Conservation (phyloP, 768 basidiomycete genomes). For the Mycena vitilis region DNA sequence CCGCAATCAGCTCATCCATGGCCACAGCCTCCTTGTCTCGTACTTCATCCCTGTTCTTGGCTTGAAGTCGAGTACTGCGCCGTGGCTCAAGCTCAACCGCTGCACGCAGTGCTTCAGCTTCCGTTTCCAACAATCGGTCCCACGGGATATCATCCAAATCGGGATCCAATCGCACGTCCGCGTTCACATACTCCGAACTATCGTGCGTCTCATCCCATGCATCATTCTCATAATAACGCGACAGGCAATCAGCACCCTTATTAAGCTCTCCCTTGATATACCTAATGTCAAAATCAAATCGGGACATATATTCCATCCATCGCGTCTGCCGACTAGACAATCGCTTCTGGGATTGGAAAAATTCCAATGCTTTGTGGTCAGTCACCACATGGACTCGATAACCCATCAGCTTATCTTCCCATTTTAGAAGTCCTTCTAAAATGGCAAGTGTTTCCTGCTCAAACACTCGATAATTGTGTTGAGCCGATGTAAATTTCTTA, state of each 20-base stretch:
- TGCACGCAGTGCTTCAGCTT: too few relatives aligned
- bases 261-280: conserved; percentile 33
- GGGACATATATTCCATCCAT: conserved; percentile 48
- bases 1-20: too few relatives aligned
- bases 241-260: conserved; percentile 44
- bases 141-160: too few relatives aligned
- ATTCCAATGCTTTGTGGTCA: conserved; percentile 39
- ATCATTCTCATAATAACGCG: conserved; percentile 46
- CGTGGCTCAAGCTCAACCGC: too few relatives aligned
- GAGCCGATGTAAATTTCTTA: too few relatives aligned
- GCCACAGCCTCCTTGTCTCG: too few relatives aligned
- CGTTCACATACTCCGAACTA: too few relatives aligned
- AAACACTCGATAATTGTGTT: conserved; percentile 3
- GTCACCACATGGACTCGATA: conserved; percentile 39
- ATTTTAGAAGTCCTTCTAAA: conserved; percentile 43
- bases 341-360: conserved; percentile 15
- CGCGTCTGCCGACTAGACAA: conserved; percentile 40
- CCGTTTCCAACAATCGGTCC: too few relatives aligned
- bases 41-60: too few relatives aligned
- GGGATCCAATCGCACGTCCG: too few relatives aligned
- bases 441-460: conserved; percentile 35
- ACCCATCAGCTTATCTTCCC: conserved; percentile 48
- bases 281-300: conserved; percentile 43
- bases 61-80: too few relatives aligned
- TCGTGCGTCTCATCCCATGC: conserved; percentile 24